Base-by-base conservation (phyloP, 1,284 basidiomycete genomes). In the Cystobasidiaceae sp. region DNA sequence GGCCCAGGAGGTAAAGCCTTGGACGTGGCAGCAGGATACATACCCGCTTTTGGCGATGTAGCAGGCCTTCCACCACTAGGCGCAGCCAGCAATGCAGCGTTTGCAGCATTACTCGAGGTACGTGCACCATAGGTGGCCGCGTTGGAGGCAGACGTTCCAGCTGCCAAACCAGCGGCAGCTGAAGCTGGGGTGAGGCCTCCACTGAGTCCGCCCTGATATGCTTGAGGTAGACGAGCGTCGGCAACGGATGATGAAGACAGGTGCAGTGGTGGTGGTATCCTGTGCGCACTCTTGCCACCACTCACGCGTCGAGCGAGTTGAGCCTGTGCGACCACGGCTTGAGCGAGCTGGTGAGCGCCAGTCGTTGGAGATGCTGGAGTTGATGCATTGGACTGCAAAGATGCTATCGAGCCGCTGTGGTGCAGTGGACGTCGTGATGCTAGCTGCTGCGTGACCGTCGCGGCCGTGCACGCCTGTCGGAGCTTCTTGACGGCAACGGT, bases 401-500 rank as follows among this genome's bases (percentile, higher is more conserved):
- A 60, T 49, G 58, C 58, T 13, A 50, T 51, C 1, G 60, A 62
- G 11, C 48, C 43, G 37, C 37, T 62, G 23, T 51, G 52, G 4
- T 55, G 51, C 23, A 64, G 17, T 25, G 51, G 61, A 13, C 45
- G 46, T 19, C 61, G 61, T 1, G 30, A 30, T 19, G 51, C 52
- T 19, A 58, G 44, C 17, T 32, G 49, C 34, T 52, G 49, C 15
- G 11, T 57, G 30, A 37, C 33, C 3, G 28, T 49, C 19, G 46
- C 55, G 17, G 59, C 62, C 30, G 69, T 41, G 69, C 83, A 84
- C 70, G 73, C 78, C 67, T 84, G 82, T 33, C 91, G 81, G 5
- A 97, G 80, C 8, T 80, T 77, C 74, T 91, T 92, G 68, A 97
- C 87, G 0, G 85, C 93, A 62, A 85, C 87, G 17, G 90, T 74